Base-by-base conservation (phyloP, 73 alveolate genomes). In the Uronychia binucleata region DNA sequence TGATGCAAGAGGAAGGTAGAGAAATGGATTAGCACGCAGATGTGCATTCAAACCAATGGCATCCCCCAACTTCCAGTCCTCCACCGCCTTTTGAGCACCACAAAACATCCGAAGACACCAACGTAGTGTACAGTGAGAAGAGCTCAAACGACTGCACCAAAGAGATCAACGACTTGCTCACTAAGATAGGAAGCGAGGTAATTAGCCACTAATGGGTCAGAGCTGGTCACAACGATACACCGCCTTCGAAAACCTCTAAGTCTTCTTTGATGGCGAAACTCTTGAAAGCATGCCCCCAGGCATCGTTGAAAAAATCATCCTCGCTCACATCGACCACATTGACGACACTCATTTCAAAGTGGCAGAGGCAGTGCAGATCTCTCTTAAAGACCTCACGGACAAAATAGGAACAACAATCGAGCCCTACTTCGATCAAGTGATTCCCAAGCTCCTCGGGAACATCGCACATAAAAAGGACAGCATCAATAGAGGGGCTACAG, bases 291-390 rank as follows among this genome's bases (percentile, higher is more conserved):
- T 59, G 5, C 26, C 30, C n/a, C 29, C 34, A 5, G n/a, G 59
- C 58, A 31, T 85, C 30, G 34, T 79, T 59, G 82, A 77, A 31
- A 85, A 77, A 74, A 33, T 85, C 31, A 59, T 85, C 29, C 46
- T 34, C 27, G 26, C 82, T 57, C 91, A 85, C 35, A 26, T 85
- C 25, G 81, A 78, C 78, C 91, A 85, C 31, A 82, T 85, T n/a
- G 75, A 78, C 77, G 91, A 77, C 74, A 19, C 80, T 28, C 83
- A 85, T 30, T 78, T 78, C 82, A 77, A 78, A 77, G 87, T 85
- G 58, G 34, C 57, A 0, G 75, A n/a, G 29, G 91, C 57, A 5
- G 83, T 74, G 28, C 80, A 77, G 57, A 46, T 5, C 19, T 46
- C 67, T 11, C 5, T 46, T 19, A 46, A 46, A 19, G 67, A 46